phyloP scores from a whole-genome alignment of 768 basidiomycete genomes.

The Suillus sp. region DNA sequence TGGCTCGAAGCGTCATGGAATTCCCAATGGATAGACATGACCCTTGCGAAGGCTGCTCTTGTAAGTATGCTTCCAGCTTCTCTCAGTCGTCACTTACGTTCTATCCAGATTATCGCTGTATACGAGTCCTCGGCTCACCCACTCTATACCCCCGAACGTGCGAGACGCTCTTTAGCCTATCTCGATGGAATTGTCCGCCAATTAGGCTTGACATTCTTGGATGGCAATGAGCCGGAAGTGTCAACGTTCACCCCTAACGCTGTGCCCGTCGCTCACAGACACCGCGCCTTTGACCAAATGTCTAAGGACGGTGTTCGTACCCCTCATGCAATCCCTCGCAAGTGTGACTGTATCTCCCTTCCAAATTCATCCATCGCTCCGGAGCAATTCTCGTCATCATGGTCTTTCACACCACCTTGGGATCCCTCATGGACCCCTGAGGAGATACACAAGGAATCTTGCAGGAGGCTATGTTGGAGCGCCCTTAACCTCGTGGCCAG shows the following conservation, averaged over 20 bases:
- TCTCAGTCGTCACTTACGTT: slow-evolving; percentile 18
- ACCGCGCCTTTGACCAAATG: slow-evolving; percentile 31
- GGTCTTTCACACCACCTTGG: slow-evolving; percentile 62
- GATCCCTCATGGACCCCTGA: slow-evolving; percentile 53
- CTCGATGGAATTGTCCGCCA: slow-evolving; percentile 68
- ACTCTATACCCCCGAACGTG: slow-evolving; percentile 56
- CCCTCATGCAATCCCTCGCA: slow-evolving; percentile 32
- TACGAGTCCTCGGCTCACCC: slow-evolving; percentile 80
- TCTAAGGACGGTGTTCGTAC: slow-evolving; percentile 30
- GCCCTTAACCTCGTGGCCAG: slow-evolving; percentile 68
- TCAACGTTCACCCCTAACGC: slow-evolving; percentile 49
- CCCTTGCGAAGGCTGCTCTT: slow-evolving; percentile 72
- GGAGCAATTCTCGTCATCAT: slow-evolving; percentile 43
- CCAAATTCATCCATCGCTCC: slow-evolving; percentile 33
- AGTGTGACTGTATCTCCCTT: slow-evolving; percentile 51
- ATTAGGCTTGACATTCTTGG: slow-evolving; percentile 56
- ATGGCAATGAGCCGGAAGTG: slow-evolving; percentile 55
- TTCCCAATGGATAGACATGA: slow-evolving; percentile 56
- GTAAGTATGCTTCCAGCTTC: slow-evolving; percentile 38
- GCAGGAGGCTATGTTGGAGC: slow-evolving; percentile 76
- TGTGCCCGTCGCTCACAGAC: slow-evolving; percentile 50
- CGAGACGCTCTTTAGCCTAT: slow-evolving; percentile 51
- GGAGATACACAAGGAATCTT: slow-evolving; percentile 67
- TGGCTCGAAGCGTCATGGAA: slow-evolving; percentile 55
- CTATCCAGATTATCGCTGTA: slow-evolving; percentile 66